Conservation (phyloP, 257 asterid species). For the Knoxia roxburghii region DNA sequence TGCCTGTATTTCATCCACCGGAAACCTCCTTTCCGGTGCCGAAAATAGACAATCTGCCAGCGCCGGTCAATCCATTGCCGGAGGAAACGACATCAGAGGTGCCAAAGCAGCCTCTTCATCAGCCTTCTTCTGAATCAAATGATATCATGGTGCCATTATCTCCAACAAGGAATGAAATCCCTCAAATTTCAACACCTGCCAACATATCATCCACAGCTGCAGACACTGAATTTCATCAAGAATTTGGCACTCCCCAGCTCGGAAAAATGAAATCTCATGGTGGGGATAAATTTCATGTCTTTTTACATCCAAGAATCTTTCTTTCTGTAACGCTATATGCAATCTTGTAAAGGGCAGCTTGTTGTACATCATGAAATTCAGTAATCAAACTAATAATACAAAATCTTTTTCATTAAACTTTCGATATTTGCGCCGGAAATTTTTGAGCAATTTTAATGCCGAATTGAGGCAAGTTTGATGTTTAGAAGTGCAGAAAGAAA, state of each 20-base stretch:
- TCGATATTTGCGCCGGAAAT: no score
- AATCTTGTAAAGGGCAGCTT: no score
- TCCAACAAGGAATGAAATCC: slow-evolving; percentile 3
- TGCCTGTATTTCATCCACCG: slow-evolving; percentile 20
- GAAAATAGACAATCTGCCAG: not conserved
- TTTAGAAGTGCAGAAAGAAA: no score
- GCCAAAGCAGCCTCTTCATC: slow-evolving; percentile 6
- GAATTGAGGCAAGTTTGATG: no score
- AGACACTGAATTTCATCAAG: not conserved
- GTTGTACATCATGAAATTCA: no score
- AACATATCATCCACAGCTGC: not conserved
- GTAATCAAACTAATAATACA: no score
- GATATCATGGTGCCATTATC: slow-evolving; percentile 13
- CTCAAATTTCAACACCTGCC: not conserved
- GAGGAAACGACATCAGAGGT: slow-evolving; percentile 19
- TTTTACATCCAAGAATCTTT: not conserved
- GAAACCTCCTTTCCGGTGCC: slow-evolving; percentile 5
- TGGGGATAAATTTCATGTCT: not conserved
- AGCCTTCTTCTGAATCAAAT: slow-evolving; percentile 15
- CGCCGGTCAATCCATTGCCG: not conserved
- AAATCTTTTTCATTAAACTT: no score
- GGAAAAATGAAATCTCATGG: slow-evolving; percentile 3
- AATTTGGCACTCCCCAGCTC: not conserved
- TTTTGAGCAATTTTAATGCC: no score
- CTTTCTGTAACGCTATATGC: not conserved